Base-by-base conservation (phyloP, 257 asterid species). In the Fraxinus anomala region DNA sequence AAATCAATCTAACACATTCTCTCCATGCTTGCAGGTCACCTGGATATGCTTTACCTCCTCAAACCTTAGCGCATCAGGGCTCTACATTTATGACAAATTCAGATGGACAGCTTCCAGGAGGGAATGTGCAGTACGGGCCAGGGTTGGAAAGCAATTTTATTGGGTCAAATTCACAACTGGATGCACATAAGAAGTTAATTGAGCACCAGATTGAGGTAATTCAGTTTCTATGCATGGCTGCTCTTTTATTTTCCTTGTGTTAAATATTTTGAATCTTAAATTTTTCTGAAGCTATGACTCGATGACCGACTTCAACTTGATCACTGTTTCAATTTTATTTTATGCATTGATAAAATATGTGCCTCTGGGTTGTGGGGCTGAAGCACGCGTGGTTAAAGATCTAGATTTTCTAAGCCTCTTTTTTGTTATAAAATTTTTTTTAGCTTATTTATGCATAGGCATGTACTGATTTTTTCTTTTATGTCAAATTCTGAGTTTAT, bases 201-300 rank as follows among this genome's bases (percentile, higher is more conserved):
- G 79, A 89, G 88, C 89, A 87, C 61, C 96, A 91, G 84, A 92
- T 93, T 84, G 90, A 92, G 98, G 99, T 95, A 86, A 73, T 79
- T 74, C 36, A 40, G 67, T 77, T 73, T 66, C 76, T n/a, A 56
- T 36, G 61, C 47, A 80, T 33, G 44, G 61, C 72, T 28, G 70
- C 26, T 69, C 83, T 47, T 74, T 75, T 40, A 7, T 44, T 49
- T 1, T 73, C 42, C n/a, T 54, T 30, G 70, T 40, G 74, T 56
- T 49, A 59, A 49, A 59, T 70, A 17, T 67, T 67, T 30, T 71
- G 68, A 70, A 49, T 24, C 75, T 73, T 68, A 31, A 24, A 24
- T 34, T 3, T 39, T 21, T 13, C 40, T 69, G 63, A 40, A 49
- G 39, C 30, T 34, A 6, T 59, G 31, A 44, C 36, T 73, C 11